Evolutionary conservation across 202 grass and related monocot genomes (phyloP).

Genomic region (Carex arenaria): DNA sequence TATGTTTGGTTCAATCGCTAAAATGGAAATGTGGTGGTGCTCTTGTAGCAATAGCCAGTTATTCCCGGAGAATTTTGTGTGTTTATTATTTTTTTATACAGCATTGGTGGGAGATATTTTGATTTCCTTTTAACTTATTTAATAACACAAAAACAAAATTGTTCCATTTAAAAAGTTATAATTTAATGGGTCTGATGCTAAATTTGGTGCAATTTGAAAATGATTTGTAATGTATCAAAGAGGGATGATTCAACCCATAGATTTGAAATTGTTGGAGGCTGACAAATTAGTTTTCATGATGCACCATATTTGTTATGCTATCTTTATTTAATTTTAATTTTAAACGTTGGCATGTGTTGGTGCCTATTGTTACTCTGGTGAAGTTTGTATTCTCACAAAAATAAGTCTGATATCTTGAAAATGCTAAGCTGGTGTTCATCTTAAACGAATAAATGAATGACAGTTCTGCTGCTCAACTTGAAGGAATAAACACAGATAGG

Average conservation of each 20-base stretch:
- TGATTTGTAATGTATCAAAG: background rate
- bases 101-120: no score
- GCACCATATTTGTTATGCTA: no score
- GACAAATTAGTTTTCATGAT: background rate
- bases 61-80: no score
- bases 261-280: background rate
- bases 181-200: no score
- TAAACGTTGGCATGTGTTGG: no score
- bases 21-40: background rate
- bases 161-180: no score
- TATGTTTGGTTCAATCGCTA: background rate
- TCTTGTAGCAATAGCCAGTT: background rate
- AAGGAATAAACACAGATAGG: background rate
- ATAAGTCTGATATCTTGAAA: background rate
- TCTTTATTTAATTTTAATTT: no score
- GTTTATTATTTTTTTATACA: no score
- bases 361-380: background rate
- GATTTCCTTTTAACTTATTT: no score
- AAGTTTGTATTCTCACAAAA: background rate
- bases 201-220: background rate
- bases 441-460: background rate
- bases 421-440: background rate
- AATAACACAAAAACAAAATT: no score
- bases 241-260: background rate
- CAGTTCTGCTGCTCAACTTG: background rate